Conservation (phyloP, 441 rosid genomes). For the Codiaeum variegatum region DNA sequence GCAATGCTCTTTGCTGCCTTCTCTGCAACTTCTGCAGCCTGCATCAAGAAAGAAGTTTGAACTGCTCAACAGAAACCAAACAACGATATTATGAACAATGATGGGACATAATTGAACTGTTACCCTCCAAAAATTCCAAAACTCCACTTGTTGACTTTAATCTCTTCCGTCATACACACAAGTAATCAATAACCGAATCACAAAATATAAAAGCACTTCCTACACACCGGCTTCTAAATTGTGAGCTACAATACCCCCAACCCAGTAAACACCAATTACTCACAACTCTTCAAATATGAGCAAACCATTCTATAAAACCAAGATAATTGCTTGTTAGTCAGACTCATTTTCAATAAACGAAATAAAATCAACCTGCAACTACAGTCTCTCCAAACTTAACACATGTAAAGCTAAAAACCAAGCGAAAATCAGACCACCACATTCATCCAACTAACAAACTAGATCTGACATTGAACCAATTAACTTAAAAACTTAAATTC, state of each 20-base stretch:
- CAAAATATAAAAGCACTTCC: too few relatives aligned
- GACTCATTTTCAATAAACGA: neutral
- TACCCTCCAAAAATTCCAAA: neutral
- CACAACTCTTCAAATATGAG: too few relatives aligned
- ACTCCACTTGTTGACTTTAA: neutral
- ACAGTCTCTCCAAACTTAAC: neutral
- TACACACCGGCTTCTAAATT: too few relatives aligned
- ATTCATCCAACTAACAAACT: neutral
- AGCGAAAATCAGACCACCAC: neutral
- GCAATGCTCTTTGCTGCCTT: slow-evolving; percentile 80
- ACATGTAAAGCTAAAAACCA: neutral
- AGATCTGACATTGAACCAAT: slow-evolving; percentile 16
- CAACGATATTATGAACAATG: neutral
- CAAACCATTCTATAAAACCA: too few relatives aligned
- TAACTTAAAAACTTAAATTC: neutral
- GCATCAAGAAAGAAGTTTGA: slow-evolving; percentile 22
- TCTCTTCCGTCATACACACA: neutral
- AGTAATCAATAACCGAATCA: too few relatives aligned
- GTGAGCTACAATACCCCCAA: too few relatives aligned
- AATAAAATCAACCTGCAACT: neutral
- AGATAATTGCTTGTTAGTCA: neutral
- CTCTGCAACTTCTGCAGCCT: slow-evolving; percentile 88
- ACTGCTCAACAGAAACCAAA: slow-evolving; percentile 19
- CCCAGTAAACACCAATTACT: too few relatives aligned
- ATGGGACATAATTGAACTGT: neutral